Evolutionary conservation across 164 flowering plant species (phyloP).

Genomic region (Buxus sempervirens): DNA sequence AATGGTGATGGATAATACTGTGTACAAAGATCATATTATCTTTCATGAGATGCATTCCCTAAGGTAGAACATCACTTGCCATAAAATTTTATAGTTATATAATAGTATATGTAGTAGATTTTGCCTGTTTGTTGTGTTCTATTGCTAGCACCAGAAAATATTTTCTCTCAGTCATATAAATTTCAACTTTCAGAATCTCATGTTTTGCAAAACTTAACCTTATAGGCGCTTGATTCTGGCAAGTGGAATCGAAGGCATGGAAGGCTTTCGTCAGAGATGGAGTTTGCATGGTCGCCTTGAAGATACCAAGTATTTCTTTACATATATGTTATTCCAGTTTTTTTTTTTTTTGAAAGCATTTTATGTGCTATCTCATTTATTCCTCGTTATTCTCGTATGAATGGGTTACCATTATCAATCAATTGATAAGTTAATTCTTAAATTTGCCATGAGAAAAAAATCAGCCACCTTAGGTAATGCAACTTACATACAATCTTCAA

Average conservation of each 20-base stretch:
- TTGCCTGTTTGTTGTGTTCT: background rate
- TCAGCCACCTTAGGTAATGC: too few species aligned
- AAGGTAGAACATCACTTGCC: too few species aligned
- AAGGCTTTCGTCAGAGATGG: slow-evolving; percentile 93
- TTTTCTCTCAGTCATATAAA: background rate
- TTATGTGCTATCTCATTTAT: too few species aligned
- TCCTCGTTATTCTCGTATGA: background rate
- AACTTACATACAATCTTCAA: background rate
- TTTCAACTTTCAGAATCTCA: background rate
- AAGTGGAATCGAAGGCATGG: slow-evolving; percentile 79
- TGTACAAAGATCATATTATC: too few species aligned
- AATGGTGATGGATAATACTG: too few species aligned
- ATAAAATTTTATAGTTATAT: too few species aligned
- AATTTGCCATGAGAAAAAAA: background rate
- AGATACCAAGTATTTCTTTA: background rate
- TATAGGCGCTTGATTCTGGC: slow-evolving; percentile 86
- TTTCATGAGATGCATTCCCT: too few species aligned
- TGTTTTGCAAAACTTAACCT: background rate
- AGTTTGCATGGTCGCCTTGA: slow-evolving; percentile 64
- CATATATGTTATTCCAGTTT: background rate
- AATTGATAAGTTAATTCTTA: background rate
- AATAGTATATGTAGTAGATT: too few species aligned
- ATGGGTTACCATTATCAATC: background rate
- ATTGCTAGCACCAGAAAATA: background rate
- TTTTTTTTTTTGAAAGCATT: background rate